Conservation (phyloP, 805 yeast genomes). For the Candida odintsovae region DNA sequence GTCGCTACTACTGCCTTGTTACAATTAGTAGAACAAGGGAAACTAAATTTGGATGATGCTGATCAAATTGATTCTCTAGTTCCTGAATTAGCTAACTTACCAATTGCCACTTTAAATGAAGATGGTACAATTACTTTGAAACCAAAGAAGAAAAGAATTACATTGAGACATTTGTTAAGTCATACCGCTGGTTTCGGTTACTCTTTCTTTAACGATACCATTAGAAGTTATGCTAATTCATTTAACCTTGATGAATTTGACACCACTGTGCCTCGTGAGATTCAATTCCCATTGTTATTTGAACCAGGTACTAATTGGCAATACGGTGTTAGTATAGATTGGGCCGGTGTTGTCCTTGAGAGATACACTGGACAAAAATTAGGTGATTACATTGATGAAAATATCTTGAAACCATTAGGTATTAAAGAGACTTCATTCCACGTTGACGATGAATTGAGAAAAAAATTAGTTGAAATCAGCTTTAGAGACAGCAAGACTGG, state of each 20-base stretch:
- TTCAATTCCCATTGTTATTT: constrained; percentile 23
- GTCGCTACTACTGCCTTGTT: constrained; percentile 26
- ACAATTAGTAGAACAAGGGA: constrained; percentile 30
- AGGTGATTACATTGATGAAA: constrained; percentile 24
- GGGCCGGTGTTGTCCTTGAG: constrained; percentile 31
- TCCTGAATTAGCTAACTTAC: constrained; percentile 26
- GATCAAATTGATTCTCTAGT: constrained; percentile 26
- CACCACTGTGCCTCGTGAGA: constrained; percentile 7
- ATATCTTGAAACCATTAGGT: constrained; percentile 27
- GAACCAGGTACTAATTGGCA: constrained; percentile 34
- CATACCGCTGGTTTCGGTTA: constrained; percentile 37
- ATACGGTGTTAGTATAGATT: constrained; percentile 31
- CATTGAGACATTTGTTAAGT: constrained; percentile 29
- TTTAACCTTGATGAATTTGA: constrained; percentile 16
- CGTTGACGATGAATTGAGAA: constrained; percentile 16
- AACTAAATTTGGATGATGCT: constrained; percentile 24
- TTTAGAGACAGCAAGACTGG: constrained; percentile 16
- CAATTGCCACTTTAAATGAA: constrained; percentile 20
- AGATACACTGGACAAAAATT: constrained; percentile 24
- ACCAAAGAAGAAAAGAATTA: constrained; percentile 25
- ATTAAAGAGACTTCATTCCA: constrained; percentile 23
- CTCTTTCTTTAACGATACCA: constrained; percentile 23
- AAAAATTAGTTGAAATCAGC: constrained; percentile 21
- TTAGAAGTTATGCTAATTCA: constrained; percentile 18
- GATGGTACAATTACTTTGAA: constrained; percentile 21